Evolutionary conservation across 2,329 filamentous ascomycete species (phyloP).

Genomic region (Fusarium praegraminearum): DNA sequence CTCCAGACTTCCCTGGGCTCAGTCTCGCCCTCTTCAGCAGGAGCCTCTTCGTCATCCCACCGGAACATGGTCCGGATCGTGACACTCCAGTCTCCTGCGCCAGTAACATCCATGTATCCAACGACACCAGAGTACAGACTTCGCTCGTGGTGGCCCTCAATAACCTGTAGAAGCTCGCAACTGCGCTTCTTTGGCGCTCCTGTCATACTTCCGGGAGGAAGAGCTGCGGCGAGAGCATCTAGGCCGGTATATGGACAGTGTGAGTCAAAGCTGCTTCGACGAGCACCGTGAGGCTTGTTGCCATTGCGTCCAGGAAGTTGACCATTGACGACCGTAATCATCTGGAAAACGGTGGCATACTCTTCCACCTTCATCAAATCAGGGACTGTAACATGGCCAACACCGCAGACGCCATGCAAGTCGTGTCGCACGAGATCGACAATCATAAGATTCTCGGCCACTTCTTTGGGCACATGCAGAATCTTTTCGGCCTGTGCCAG

Average conservation of each 20-base stretch:
- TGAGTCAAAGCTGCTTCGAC: slow-evolving; percentile 10
- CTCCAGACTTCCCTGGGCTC: slow-evolving; percentile 74
- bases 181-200: slow-evolving; percentile 94
- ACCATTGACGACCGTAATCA: slow-evolving; percentile 89
- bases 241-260: slow-evolving; percentile 67
- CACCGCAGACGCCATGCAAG: slow-evolving; percentile 84
- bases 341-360: slow-evolving; percentile 90
- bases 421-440: slow-evolving; percentile 97
- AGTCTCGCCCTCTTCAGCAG: slow-evolving; percentile 47
- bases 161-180: slow-evolving; percentile 80
- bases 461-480: slow-evolving; percentile 85
- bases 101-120: slow-evolving; percentile 88
- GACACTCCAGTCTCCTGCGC: slow-evolving; percentile 90
- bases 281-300: slow-evolving; percentile 24
- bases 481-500: slow-evolving; percentile 78
- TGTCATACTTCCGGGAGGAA: slow-evolving; percentile 96
- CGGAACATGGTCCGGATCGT: slow-evolving; percentile 85
- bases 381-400: slow-evolving; percentile 77
- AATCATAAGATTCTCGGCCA: slow-evolving; percentile 98
- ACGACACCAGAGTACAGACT: slow-evolving; percentile 90
- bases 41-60: slow-evolving; percentile 70
- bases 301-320: slow-evolving; percentile 57
- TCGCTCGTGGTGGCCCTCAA: slow-evolving; percentile 73
- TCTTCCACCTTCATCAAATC: slow-evolving; percentile 90
- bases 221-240: slow-evolving; percentile 79